Percentiles rank a stretch among this genome's conserved stretches.
Conservation (phyloP, 257 asterid species). For the Solanum bulbocastanum region DNA sequence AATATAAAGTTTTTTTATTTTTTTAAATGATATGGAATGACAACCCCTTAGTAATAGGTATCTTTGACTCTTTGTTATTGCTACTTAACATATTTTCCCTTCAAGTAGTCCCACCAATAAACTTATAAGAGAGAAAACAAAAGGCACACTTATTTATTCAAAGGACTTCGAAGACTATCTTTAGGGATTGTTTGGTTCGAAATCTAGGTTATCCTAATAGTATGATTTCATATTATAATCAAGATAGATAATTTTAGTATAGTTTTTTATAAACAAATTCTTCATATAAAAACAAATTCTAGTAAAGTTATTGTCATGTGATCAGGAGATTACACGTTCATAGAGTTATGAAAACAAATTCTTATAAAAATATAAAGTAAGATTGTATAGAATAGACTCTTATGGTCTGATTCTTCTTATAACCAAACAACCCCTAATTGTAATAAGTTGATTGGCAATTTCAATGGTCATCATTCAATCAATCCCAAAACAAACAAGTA, state of each 20-base stretch:
- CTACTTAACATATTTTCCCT: background rate
- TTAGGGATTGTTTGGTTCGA: background rate
- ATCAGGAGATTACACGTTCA: background rate
- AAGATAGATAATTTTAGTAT: background rate
- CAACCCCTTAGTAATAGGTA: background rate
- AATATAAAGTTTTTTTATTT: background rate
- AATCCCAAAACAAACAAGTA: background rate
- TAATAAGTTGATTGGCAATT: background rate
- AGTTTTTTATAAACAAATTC: no score
- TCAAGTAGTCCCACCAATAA: background rate
- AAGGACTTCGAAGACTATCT: background rate
- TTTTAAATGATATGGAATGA: background rate
- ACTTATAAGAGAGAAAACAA: background rate
- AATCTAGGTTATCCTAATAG: background rate
- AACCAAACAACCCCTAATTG: background rate
- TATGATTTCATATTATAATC: background rate
- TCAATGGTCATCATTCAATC: background rate
- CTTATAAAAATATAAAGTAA: background rate
- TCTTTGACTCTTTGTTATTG: background rate
- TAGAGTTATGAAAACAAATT: background rate
- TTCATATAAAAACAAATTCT: no score
- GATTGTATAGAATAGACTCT: background rate
- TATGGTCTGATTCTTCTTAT: no score
- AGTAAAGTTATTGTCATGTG: background rate
- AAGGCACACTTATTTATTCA: background rate